Evolutionary conservation across 257 asterid genomes (phyloP).

Genomic region (Solanum microdontum): DNA sequence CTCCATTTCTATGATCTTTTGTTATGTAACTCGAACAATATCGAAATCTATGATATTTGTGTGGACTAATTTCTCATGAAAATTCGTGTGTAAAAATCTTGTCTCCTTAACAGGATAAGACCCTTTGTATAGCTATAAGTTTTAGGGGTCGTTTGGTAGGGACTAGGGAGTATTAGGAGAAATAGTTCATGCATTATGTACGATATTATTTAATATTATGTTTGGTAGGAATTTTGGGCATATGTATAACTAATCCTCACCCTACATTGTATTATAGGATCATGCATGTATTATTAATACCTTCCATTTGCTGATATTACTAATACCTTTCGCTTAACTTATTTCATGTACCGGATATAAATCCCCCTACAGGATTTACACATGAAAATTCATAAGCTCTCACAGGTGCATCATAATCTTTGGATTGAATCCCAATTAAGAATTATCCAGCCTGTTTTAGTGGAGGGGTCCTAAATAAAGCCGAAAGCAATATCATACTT

Average conservation of each 20-base stretch:
- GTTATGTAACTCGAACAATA: background rate
- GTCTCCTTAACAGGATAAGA: background rate
- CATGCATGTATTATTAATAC: too few relatives aligned
- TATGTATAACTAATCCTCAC: too few relatives aligned
- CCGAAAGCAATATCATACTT: background rate
- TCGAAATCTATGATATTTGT: background rate
- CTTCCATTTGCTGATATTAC: too few relatives aligned
- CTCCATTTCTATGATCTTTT: background rate
- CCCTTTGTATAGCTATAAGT: background rate
- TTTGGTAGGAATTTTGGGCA: accelerated
- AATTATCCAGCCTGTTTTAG: background rate
- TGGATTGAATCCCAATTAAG: background rate
- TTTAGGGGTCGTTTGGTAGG: background rate
- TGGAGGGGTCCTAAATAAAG: background rate
- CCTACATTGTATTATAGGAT: too few relatives aligned
- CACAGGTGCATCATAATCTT: background rate
- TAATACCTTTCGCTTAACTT: background rate
- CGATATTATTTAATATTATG: too few relatives aligned
- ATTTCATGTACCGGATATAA: too few relatives aligned
- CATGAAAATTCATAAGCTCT: background rate
- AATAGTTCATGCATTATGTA: too few relatives aligned
- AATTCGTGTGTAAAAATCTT: background rate
- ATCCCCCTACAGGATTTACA: too few relatives aligned
- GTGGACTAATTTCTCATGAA: background rate
- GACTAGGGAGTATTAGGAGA: too few relatives aligned